Base-by-base conservation (phyloP, 371 early-diverging fungal species). In the Haplosporangium sp. region DNA sequence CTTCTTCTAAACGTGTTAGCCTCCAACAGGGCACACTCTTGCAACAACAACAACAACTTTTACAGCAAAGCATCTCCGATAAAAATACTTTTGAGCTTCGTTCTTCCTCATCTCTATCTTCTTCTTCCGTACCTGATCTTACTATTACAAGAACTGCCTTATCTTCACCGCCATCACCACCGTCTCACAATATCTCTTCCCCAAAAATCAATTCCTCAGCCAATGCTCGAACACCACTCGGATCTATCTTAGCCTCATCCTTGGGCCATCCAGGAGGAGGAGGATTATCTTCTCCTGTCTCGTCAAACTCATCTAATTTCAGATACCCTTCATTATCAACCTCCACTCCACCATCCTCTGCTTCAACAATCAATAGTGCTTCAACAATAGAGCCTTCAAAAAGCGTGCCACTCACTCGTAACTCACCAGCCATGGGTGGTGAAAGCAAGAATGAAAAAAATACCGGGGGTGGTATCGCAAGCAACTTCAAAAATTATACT, bases 191-290 rank as follows among this genome's bases (percentile, higher is more conserved):
- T 10, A 63, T 48, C 13, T 61, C 61, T 19, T 58, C 65, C 0
- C 60, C 74, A 7, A n/a, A 27, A 27, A 27, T 27, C 27, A 27
- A 20, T 11, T 64, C 66, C 2, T 20, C 56, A n/a, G 60, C 58
- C 15, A 37, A 47, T 27, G 47, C 72, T 19, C 69, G 78, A 6
- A 72, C 71, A 1, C 63, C 61, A 6, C 60, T 78, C 0, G 79
- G 79, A 64, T 67, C 71, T 0, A 61, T 71, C 27, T 55, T 79
- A 47, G 74, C 79, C 39, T 67, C 73, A 2, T 53, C 65, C 4
- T 61, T 78, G 20, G 72, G 72, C 11, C 64, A 53, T 13, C 39
- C 61, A 19, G 39, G 66, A 5, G 67, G 73, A 27, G 39, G 66
- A 5, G 67, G 73, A 27, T 56, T 67, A 50, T 59, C 59, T n/a